Conservation (phyloP, 306 rosid genomes). For the Trichosanthes truncata region DNA sequence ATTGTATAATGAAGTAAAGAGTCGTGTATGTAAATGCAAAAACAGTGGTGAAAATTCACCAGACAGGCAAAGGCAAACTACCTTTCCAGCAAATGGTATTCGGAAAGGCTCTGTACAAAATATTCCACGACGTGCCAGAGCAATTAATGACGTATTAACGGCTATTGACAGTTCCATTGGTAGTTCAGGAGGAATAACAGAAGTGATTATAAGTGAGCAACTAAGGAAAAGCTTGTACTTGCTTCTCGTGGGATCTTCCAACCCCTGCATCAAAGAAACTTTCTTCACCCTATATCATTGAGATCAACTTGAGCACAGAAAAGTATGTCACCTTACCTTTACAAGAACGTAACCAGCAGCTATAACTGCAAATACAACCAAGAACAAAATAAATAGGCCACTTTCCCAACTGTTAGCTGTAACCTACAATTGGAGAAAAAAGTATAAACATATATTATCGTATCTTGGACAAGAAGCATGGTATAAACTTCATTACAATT, state of each 20-base stretch:
- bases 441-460: neutral
- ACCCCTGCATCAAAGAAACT: slow-evolving; percentile 45
- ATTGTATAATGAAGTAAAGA: neutral
- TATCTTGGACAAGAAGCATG: neutral
- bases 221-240: slow-evolving; percentile 94
- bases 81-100: slow-evolving; percentile 99
- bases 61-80: slow-evolving; percentile 20
- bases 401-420: slow-evolving; percentile 99
- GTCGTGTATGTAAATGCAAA: neutral
- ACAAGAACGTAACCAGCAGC: slow-evolving; percentile 96
- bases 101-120: slow-evolving; percentile 98
- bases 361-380: slow-evolving; percentile 87
- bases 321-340: slow-evolving; percentile 46
- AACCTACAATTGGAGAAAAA: slow-evolving; percentile 36
- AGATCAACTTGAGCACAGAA: slow-evolving; percentile 6
- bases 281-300: slow-evolving; percentile 7
- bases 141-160: slow-evolving; percentile 94
- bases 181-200: slow-evolving; percentile 98
- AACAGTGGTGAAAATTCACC: neutral
- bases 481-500: neutral
- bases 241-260: slow-evolving; percentile 99
- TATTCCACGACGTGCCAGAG: slow-evolving; percentile 89
- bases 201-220: slow-evolving; percentile 95
- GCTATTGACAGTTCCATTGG: slow-evolving; percentile 99
- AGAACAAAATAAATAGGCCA: slow-evolving; percentile 84